phyloP scores from a whole-genome alignment of 345 rosid genomes.

The Eutrema japonicum region DNA sequence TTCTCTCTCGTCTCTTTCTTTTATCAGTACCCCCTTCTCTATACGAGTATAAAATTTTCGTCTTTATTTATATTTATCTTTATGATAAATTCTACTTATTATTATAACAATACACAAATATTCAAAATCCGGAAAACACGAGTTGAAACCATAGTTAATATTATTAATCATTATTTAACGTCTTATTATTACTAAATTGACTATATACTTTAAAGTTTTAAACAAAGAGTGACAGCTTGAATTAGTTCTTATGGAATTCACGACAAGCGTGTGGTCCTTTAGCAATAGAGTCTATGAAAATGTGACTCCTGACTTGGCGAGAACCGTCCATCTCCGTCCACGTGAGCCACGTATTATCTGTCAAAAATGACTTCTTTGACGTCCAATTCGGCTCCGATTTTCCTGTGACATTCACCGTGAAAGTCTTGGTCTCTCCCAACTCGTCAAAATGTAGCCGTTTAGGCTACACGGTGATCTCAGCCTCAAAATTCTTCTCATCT shows the following conservation, averaged over 20 bases:
- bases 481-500: not conserved
- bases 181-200: not conserved
- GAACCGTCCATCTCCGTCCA: slow-evolving; percentile 29
- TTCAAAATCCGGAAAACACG: not conserved
- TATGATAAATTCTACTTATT: no score
- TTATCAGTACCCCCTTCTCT: no score
- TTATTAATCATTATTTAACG: not conserved
- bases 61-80: no score
- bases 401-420: slow-evolving; percentile 48
- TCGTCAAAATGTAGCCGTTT: slow-evolving; percentile 42
- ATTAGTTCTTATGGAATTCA: not conserved
- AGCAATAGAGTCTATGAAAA: slow-evolving; percentile 24
- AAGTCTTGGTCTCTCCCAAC: slow-evolving; percentile 46
- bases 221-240: not conserved
- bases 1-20: no score
- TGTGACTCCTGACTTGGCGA: slow-evolving; percentile 35
- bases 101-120: not conserved
- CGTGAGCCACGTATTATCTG: slow-evolving; percentile 27
- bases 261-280: not conserved
- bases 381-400: not conserved
- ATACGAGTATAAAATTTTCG: no score
- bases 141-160: not conserved
- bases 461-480: slow-evolving; percentile 47
- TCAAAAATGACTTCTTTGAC: not conserved
- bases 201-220: not conserved